Evolutionary conservation across 257 asterid genomes (phyloP).

Genomic region (Solanum virginianum): DNA sequence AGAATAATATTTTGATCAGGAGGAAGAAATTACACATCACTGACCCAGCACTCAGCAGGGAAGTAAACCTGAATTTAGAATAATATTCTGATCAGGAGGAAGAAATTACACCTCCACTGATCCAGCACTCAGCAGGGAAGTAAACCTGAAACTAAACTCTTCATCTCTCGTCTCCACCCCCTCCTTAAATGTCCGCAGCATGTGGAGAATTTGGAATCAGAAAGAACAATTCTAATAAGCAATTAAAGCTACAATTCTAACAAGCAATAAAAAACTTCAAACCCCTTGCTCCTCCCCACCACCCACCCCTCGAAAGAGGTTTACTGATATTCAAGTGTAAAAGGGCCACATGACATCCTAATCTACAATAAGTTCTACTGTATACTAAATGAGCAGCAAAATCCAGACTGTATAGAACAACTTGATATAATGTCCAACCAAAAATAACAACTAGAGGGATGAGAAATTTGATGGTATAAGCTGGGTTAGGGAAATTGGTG

Average conservation of each 20-base stretch:
- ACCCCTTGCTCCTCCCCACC: not conserved
- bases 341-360: not conserved
- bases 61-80: not conserved
- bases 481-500: not conserved
- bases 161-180: not conserved
- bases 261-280: not conserved
- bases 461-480: not conserved
- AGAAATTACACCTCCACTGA: not conserved
- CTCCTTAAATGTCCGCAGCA: not conserved
- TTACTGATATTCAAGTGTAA: not conserved
- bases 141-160: not conserved
- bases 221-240: not conserved
- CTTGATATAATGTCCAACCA: not conserved
- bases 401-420: not conserved
- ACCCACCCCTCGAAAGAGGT: not conserved
- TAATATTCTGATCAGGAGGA: not conserved
- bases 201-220: not conserved
- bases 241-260: not conserved
- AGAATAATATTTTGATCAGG: not conserved
- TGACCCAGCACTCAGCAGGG: not conserved
- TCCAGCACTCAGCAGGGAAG: not conserved
- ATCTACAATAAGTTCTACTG: not conserved
- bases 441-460: not conserved
- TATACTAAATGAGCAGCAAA: not conserved
- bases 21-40: not conserved